Percentiles rank a stretch among this genome's conserved stretches.
phyloP scores from a whole-genome alignment of 2,329 filamentous ascomycete genomes.

The Dactylellina haptotyla region DNA sequence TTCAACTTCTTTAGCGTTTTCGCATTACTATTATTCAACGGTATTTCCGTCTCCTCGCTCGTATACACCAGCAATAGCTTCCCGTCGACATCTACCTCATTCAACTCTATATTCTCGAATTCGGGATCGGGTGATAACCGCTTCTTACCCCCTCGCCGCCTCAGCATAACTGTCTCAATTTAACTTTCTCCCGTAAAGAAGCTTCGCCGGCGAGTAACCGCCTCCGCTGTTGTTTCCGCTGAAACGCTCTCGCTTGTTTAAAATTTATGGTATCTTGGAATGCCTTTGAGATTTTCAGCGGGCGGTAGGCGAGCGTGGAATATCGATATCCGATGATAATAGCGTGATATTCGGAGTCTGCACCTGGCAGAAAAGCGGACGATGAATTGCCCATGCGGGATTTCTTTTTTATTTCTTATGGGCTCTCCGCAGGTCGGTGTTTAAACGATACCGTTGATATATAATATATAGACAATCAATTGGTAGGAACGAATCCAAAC shows the following conservation, averaged over 20 bases:
- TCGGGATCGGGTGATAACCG: conserved; percentile 19
- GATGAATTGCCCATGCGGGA: no score
- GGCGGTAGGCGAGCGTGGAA: no score
- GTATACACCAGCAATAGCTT: background rate
- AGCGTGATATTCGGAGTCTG: no score
- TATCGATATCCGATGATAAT: no score
- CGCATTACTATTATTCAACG: background rate
- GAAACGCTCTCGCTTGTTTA: background rate
- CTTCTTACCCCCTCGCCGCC: conserved; percentile 8
- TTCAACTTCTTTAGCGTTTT: background rate
- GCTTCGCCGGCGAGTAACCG: background rate
- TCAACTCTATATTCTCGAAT: background rate
- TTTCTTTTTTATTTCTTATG: no score
- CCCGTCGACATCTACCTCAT: background rate
- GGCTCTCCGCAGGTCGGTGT: no score
- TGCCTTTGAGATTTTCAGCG: background rate
- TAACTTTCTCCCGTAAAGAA: background rate
- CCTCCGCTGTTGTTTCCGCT: no score
- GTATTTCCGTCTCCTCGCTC: background rate
- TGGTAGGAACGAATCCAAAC: no score
- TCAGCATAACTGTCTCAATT: background rate
- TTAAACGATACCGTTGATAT: no score
- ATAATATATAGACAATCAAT: no score
- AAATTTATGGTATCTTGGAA: background rate
- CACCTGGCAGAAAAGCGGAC: no score